These are phyloP conservation scores for Lenzites betulinus DNA, from an alignment of 768 basidiomycete species.

Conservation along the genomic window DNA sequence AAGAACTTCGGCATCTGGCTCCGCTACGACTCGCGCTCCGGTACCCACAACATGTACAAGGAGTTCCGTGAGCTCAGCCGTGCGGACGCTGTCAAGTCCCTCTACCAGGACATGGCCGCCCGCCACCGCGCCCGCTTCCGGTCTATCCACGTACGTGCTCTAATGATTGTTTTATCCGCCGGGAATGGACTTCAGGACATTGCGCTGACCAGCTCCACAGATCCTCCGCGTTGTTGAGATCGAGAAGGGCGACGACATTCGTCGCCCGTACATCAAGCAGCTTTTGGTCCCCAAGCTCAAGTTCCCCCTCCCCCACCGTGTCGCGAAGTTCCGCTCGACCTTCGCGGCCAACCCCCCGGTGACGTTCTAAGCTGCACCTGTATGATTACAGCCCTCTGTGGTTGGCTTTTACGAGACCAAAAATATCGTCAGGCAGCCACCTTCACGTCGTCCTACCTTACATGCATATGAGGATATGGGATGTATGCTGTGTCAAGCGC, in stretches of 20 bases:
- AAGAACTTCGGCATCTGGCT: conserved; percentile 99
- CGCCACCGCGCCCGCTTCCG: conserved; percentile 99
- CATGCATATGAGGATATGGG: conserved; percentile 25
- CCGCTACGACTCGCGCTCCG: conserved; percentile 98
- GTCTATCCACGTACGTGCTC: conserved; percentile 83
- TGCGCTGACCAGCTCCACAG: conserved; percentile 43
- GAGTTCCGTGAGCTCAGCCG: conserved; percentile 96
- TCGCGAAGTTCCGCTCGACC: conserved; percentile 73
- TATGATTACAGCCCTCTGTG: neutral
- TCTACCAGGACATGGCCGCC: conserved; percentile 99
- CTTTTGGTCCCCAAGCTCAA: conserved; percentile 86
- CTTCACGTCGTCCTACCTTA: conserved; percentile 8
- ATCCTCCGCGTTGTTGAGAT: conserved; percentile 98
- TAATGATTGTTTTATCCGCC: neutral
- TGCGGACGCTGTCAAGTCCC: conserved; percentile 91
- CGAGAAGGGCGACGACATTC: conserved; percentile 86
- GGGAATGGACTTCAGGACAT: neutral
- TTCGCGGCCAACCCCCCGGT: conserved; percentile 78
- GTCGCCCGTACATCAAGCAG: conserved; percentile 98
- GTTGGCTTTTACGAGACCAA: conserved; percentile 10
- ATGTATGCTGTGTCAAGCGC: conserved; percentile 19
- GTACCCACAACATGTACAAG: conserved; percentile 99
- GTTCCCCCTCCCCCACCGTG: conserved; percentile 96
- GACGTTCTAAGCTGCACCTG: conserved; percentile 56
- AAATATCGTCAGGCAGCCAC: conserved; percentile 14